These are phyloP conservation scores for Blastocystis sp. DNA, from an alignment of 352 stramenopile species.

Conservation along the genomic window DNA sequence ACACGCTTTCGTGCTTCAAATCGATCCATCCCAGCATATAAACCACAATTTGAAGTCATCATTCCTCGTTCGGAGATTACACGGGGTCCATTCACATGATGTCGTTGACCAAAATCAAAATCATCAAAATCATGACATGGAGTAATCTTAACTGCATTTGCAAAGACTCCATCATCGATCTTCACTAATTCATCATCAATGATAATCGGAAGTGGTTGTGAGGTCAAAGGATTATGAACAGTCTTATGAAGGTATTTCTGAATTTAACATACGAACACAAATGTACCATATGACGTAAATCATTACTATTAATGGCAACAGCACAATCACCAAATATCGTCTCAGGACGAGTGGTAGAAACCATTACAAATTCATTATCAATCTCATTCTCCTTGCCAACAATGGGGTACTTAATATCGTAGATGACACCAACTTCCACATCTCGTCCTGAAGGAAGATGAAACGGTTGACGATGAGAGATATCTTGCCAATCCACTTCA, in stretches of 20 bases:
- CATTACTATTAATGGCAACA: slow-evolving; percentile 90
- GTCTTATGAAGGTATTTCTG: neutral
- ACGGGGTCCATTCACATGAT: slow-evolving; percentile 80
- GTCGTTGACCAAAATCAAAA: slow-evolving; percentile 91
- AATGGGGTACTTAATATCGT: slow-evolving; percentile 81
- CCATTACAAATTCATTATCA: slow-evolving; percentile 65
- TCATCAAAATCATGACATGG: slow-evolving; percentile 97
- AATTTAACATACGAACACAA: neutral
- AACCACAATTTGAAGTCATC: slow-evolving; percentile 62
- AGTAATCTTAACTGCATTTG: slow-evolving; percentile 96
- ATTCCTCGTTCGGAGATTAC: slow-evolving; percentile 80
- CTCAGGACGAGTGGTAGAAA: slow-evolving; percentile 93
- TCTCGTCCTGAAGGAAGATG: slow-evolving; percentile 36
- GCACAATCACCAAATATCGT: slow-evolving; percentile 97
- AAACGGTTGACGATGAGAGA: slow-evolving; percentile 60
- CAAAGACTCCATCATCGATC: slow-evolving; percentile 73
- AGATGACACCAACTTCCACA: slow-evolving; percentile 75
- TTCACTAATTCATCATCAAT: slow-evolving; percentile 80
- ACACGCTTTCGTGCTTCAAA: slow-evolving; percentile 79
- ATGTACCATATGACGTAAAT: slow-evolving; percentile 67
- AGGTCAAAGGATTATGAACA: slow-evolving; percentile 43
- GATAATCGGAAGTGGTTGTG: slow-evolving; percentile 77
- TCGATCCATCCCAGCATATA: slow-evolving; percentile 76
- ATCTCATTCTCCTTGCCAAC: slow-evolving; percentile 66
- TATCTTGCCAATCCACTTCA: slow-evolving; percentile 75